Base-by-base conservation (phyloP, 768 basidiomycete genomes). In the Sutorius australiensis region DNA sequence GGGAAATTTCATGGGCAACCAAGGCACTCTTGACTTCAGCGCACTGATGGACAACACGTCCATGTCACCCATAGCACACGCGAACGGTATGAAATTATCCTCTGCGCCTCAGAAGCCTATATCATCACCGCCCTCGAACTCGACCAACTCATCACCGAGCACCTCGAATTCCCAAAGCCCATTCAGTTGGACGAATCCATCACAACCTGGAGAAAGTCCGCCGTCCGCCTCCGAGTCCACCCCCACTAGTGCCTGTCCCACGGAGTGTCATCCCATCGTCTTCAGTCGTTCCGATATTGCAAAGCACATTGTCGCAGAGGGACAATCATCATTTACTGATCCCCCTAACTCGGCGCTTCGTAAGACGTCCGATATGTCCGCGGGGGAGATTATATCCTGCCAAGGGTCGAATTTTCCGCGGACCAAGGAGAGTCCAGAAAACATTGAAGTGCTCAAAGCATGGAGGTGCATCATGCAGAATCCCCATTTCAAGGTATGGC, bases 381-480 rank as follows among this genome's bases (percentile, higher is more conserved):
- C 77, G 27, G 80, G 79, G 0, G 68, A 78, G n/a, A 75, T 84
- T 58, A 73, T 88, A n/a, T 73, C 77, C 31, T 90, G 89, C 66
- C 74, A 80, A 51, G 84, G 82, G 9, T 77, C 83, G n/a, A 78
- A 72, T 6, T 83, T 91, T 64, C 87, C 88, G 6, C 79, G 73
- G 69, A 87, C 85, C 14, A 68, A 77, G 56, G 79, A 84, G 71
- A 88, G 77, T 62, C 85, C 87, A 43, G 75, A 82, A 53, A 91
- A 92, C 57, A 71, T 92, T 12, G 87, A 90, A 67, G 84, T 92
- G 19, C 75, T 89, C 39, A 80, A 81, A 53, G 90, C 89, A 12
- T 92, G 89, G 90, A 73, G 82, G 59, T 84, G 74, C 60, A 87
- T 93, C 61, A 86, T 82, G 19, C 80, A 80, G 31, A 80, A 85